phyloP scores from a whole-genome alignment of 495 filamentous ascomycete species.

The Copromyces sp. region DNA sequence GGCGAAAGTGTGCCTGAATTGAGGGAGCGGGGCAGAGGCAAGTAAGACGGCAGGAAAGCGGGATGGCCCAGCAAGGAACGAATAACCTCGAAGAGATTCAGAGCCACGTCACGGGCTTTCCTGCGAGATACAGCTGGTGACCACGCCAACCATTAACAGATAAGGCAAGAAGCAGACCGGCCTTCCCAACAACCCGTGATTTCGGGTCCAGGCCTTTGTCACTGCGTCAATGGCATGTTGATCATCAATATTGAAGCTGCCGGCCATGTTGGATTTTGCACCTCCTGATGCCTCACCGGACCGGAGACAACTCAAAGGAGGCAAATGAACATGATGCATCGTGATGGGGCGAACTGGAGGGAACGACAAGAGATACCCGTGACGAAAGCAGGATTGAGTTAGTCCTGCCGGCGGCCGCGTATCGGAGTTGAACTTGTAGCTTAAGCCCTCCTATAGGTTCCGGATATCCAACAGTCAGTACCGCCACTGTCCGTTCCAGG shows the following conservation, averaged over 20 bases:
- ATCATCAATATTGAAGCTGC: not conserved
- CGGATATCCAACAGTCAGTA: not conserved
- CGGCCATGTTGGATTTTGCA: not conserved
- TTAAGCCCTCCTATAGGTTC: not conserved
- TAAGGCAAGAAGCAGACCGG: not conserved
- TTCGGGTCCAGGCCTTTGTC: not conserved
- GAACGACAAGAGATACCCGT: not conserved
- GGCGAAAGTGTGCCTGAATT: not conserved
- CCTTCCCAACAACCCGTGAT: not conserved
- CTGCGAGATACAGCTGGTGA: not conserved
- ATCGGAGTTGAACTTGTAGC: not conserved
- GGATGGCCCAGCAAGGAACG: not conserved
- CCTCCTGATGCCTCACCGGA: not conserved
- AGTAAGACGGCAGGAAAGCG: not conserved
- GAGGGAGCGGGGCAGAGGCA: not conserved
- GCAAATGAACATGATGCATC: not conserved
- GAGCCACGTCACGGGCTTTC: not conserved
- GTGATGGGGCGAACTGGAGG: not conserved
- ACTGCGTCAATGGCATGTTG: not conserved
- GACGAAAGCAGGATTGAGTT: not conserved
- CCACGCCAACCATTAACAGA: not conserved
- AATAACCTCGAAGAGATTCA: not conserved
- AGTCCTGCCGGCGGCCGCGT: not conserved
- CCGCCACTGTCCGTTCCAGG: not conserved
- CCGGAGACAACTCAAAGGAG: not conserved